Evolutionary conservation across 148 eudicot genomes (phyloP), one percentile per base, ranked within the genome.

Genomic region (Rhododendron ferrugineum): DNA sequence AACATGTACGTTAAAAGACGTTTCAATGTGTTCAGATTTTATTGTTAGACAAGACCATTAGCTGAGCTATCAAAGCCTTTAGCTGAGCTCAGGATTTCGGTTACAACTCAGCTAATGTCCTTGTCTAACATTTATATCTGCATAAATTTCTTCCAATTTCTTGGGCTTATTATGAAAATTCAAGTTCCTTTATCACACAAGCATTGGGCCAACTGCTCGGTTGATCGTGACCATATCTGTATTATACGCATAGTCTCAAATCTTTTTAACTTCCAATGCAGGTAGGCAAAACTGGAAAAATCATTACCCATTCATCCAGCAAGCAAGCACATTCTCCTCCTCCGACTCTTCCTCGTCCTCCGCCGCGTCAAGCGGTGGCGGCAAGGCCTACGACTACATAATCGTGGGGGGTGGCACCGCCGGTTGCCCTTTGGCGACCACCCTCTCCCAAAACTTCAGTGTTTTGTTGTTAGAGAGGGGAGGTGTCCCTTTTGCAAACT

Each of bases 371-470:
- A 32, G 40, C 22, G 84, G 83, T 9, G 60, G 72, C 0, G 14
- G 79, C 1, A 50, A 56, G 44, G 83, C 36, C 9, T 97, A 92
- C 72, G 98, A 97, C 66, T 97, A 97, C 84, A 97, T 97, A 62
- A 86, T 97, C 9, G 93, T 97, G 0, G 99, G 99, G n/a, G 99
- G 99, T 52, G 99, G 99, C 66, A 94, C 99, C 56, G 96, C 96
- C 11, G 99, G 99, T 13, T 97, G 99, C 77, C 98, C 99, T 0
- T 76, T 97, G 28, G 98, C 98, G 2, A 90, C 98, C n/a, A 97
- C 99, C 1, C 87, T 97, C 30, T 95, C 99, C 18, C 86, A 78
- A 28, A 92, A 95, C 15, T 95, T 66, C 90, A 93, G 87, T 2
- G 98, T 97, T 8, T n/a, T 97, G 76, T 42, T 97, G 28, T 81